Evolutionary conservation across 495 filamentous ascomycete genomes (phyloP).

Genomic region (Penicillium manginii): DNA sequence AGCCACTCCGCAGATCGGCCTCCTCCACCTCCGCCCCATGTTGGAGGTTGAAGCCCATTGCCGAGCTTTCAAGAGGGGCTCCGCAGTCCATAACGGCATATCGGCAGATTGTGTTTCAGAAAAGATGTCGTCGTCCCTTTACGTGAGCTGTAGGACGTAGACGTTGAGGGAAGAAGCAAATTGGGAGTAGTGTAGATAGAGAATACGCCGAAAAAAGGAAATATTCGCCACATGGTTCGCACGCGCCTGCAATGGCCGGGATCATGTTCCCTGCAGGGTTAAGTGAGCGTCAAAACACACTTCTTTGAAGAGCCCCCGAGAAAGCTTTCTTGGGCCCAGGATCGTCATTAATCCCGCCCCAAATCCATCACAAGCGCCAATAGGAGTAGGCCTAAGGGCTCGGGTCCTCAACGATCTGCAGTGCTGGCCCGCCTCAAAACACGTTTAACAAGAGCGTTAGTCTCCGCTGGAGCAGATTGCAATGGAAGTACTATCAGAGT

Average conservation of each 20-base stretch:
- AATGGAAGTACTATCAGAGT: constrained; percentile 5
- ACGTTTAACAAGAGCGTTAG: constrained; percentile 10
- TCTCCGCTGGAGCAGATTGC: constrained; percentile 17
- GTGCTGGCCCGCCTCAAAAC: constrained; percentile 6
- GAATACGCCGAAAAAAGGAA: not conserved
- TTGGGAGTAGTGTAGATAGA: not conserved
- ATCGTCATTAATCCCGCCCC: constrained; percentile 17
- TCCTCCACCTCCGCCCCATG: not conserved
- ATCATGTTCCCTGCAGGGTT: constrained; percentile 6
- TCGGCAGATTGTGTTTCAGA: not conserved
- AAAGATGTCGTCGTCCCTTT: not conserved
- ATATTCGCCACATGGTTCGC: constrained; percentile 19
- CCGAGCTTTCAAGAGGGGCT: not conserved
- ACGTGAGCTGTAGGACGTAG: not conserved
- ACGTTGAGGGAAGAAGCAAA: not conserved
- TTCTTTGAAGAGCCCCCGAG: not conserved
- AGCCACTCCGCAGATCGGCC: constrained; percentile 26
- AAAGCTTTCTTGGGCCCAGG: constrained; percentile 4
- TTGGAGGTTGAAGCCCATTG: not conserved
- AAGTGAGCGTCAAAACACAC: constrained; percentile 15
- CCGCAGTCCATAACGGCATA: not conserved
- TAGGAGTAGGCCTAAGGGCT: constrained; percentile 5
- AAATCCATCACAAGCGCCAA: constrained; percentile 14
- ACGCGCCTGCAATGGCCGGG: constrained; percentile 1
- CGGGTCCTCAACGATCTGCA: constrained; percentile 20